Evolutionary conservation across 1,139 yeast genomes (phyloP).

Genomic region (Sugiyamaella paludigena): DNA sequence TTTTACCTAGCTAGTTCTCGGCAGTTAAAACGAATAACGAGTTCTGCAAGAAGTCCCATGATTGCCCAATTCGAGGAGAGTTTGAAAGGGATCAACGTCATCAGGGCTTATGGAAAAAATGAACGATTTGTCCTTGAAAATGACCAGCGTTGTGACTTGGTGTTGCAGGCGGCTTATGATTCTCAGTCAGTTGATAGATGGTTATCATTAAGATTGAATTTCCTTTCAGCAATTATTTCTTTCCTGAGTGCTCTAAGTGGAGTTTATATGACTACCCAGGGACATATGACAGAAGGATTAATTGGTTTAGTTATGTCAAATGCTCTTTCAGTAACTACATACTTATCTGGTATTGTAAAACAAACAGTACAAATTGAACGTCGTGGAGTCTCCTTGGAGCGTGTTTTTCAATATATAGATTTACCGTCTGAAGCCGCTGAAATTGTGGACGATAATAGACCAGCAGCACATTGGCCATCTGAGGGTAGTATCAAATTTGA

Average conservation of each 20-base stretch:
- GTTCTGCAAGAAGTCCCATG: conserved; percentile 85
- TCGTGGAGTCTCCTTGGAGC: conserved; percentile 54
- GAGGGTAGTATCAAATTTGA: conserved; percentile 54
- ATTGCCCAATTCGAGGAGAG: conserved; percentile 94
- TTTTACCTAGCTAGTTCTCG: conserved; percentile 88
- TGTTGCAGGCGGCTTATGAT: conserved; percentile 84
- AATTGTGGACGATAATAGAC: conserved; percentile 25
- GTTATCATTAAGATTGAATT: conserved; percentile 70
- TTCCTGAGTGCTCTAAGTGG: conserved; percentile 49
- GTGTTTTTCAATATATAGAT: conserved; percentile 63
- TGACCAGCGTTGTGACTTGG: conserved; percentile 69
- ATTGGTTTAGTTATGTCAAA: conserved; percentile 72
- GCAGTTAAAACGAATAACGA: conserved; percentile 84
- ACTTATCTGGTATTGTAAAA: conserved; percentile 59
- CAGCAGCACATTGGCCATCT: conserved; percentile 38
- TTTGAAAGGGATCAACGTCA: conserved; percentile 81
- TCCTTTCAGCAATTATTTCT: conserved; percentile 63
- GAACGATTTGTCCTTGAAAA: conserved; percentile 77
- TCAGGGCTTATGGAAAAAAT: conserved; percentile 92
- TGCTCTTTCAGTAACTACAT: conserved; percentile 59
- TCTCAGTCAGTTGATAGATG: conserved; percentile 94
- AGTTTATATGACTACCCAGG: conserved; percentile 34
- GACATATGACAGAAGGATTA: conserved; percentile 60
- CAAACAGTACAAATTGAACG: conserved; percentile 71
- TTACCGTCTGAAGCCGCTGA: conserved; percentile 54